These are phyloP conservation scores for Boletus smithii DNA, from an alignment of 1,284 basidiomycete species.

Conservation along the genomic window DNA sequence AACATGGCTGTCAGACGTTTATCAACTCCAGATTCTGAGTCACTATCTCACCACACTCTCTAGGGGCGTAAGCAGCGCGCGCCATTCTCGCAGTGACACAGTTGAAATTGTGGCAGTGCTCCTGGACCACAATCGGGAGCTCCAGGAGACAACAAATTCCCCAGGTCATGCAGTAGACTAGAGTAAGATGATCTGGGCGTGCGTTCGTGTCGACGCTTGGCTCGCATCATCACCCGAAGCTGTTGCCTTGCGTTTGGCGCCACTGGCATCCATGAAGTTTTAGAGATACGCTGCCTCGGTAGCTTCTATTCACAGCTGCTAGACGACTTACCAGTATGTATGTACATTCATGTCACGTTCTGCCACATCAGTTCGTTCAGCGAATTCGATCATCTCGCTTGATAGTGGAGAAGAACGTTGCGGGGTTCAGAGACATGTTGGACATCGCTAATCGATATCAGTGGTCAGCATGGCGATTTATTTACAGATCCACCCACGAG, in stretches of 20 bases:
- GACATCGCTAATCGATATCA: conserved; percentile 2
- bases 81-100: not conserved
- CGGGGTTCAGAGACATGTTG: conserved; percentile 25
- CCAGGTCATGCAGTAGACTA: not conserved
- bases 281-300: not conserved
- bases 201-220: not conserved
- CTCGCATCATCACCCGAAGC: no score
- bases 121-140: not conserved
- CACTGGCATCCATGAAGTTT: conserved; percentile 2
- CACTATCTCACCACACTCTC: conserved; percentile 2
- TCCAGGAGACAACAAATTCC: not conserved
- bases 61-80: not conserved
- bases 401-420: conserved; percentile 25
- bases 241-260: not conserved
- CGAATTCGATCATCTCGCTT: conserved; percentile 19
- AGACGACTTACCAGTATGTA: not conserved
- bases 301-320: conserved; percentile 1
- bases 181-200: conserved; percentile 9
- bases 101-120: not conserved
- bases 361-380: conserved; percentile 8
- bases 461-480: conserved; percentile 1
- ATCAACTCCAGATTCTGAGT: conserved; percentile 9
- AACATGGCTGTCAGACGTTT: not conserved
- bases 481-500: conserved; percentile 5
- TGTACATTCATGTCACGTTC: conserved; percentile 1